phyloP scores from a whole-genome alignment of 2,329 filamentous ascomycete species.

The Ceratocystis eucalypticola region DNA sequence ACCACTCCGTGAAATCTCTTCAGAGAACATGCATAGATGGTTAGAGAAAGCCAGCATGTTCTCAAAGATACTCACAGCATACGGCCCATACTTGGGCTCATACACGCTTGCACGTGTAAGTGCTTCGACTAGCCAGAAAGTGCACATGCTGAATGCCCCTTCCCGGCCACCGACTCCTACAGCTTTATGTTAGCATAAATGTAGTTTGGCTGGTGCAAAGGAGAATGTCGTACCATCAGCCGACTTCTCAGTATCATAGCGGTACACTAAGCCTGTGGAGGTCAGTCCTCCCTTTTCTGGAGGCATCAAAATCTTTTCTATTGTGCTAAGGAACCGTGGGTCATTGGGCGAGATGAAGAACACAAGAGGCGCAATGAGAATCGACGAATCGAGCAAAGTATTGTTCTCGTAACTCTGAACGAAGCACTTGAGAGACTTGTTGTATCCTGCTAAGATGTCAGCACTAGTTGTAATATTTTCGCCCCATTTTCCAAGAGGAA shows the following conservation, averaged over 20 bases:
- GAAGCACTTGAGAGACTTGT: constrained; percentile 54
- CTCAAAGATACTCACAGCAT: constrained; percentile 58
- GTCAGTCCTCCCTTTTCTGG: constrained; percentile 65
- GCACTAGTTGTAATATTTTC: not conserved
- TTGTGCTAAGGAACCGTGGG: constrained; percentile 57
- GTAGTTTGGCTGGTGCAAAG: not conserved
- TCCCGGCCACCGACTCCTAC: constrained; percentile 58
- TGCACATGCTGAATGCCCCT: constrained; percentile 70
- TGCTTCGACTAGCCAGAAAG: constrained; percentile 70
- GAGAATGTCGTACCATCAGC: constrained; percentile 46
- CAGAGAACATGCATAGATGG: constrained; percentile 64
- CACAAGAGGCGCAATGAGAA: constrained; percentile 63
- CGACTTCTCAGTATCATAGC: constrained; percentile 55
- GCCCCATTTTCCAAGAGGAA: not conserved
- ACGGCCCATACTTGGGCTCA: constrained; percentile 48
- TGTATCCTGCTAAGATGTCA: constrained; percentile 41
- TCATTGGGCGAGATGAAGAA: constrained; percentile 71
- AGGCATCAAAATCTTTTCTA: constrained; percentile 56
- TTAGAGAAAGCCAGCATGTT: constrained; percentile 67
- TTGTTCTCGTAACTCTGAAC: constrained; percentile 63
- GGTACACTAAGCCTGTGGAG: constrained; percentile 60
- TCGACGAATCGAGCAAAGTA: constrained; percentile 58
- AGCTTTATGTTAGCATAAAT: not conserved
- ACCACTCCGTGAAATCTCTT: constrained; percentile 61
- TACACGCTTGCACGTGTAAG: constrained; percentile 55